phyloP scores from a whole-genome alignment of 306 rosid genomes.

The Carpinus viminea region DNA sequence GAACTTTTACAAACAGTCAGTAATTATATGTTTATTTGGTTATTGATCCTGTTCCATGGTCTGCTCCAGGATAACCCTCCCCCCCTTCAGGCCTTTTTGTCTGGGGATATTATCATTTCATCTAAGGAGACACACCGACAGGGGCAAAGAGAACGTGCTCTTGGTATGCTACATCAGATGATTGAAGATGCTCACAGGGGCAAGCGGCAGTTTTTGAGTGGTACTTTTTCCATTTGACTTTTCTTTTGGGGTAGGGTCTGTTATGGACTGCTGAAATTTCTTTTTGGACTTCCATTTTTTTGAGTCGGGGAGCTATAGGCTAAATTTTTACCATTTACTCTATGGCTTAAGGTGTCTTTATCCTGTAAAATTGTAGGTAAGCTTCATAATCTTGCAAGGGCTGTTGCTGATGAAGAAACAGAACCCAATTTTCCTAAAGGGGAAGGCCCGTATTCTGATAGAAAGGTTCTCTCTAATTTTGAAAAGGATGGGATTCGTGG shows the following conservation, averaged over 20 bases:
- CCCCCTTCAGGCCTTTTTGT: conserved; percentile 66
- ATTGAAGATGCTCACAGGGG: conserved; percentile 96
- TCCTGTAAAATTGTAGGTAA: conserved; percentile 59
- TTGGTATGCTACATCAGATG: conserved; percentile 92
- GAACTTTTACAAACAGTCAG: background rate
- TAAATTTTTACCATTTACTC: conserved; percentile 17
- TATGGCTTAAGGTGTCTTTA: conserved; percentile 29
- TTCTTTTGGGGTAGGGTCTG: background rate
- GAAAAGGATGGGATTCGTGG: conserved; percentile 82
- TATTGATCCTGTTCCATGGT: conserved; percentile 36
- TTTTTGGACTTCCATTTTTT: background rate
- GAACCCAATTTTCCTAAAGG: conserved; percentile 64
- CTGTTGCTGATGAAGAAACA: conserved; percentile 92
- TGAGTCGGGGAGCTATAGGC: conserved; percentile 8
- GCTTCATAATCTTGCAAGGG: conserved; percentile 98
- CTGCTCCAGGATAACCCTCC: conserved; percentile 71
- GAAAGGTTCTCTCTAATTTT: conserved; percentile 50
- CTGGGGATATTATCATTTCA: conserved; percentile 64
- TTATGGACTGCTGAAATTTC: background rate
- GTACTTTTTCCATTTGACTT: conserved; percentile 41
- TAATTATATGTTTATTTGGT: conserved; percentile 11
- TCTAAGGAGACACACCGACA: conserved; percentile 67
- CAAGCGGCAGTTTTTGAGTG: conserved; percentile 92
- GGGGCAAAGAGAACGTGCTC: conserved; percentile 96
- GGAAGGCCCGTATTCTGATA: conserved; percentile 67